Evolutionary conservation across 1,139 yeast species (phyloP), one percentile per base, ranked within the genome.

Genomic region (Yarrowia galli): DNA sequence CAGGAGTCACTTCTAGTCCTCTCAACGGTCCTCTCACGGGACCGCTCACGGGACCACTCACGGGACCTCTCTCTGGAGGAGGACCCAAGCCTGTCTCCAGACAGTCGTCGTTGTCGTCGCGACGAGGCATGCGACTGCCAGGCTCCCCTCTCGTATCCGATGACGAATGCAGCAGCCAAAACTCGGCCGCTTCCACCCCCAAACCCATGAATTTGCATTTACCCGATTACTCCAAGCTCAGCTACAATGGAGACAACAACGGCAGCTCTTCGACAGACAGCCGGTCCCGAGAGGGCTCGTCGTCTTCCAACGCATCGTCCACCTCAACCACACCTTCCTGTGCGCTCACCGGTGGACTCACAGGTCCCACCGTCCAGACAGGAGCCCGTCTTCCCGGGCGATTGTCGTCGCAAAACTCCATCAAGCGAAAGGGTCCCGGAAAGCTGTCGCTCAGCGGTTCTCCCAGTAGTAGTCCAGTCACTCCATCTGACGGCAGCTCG

Each of bases 151-250:
- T 54, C n/a, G 61, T 54, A 23, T 54, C 61, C 23, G 61, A 54
- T 23, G 46, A 40, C 61, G 61, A 40, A 5, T 20, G 43, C 32
- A 53, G 58, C 32, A 36, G 58, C 58, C 48, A 25, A 40, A 38
- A 38, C 40, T 38, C 45, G 45, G 22, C 45, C 20, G 35, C 42
- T 13, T 36, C 60, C 28, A 53, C 60, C 32, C 60, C 60, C 45
- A 40, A 40, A 54, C 46, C 46, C 36, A 54, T 54, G 61, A 54
- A 54, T 40, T 25, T 54, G 46, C 61, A 54, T 54, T 18, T 54
- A 16, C 61, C 61, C 35, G 61, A 54, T 48, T 54, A 60, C 65
- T 60, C 65, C 53, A 60, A 45, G 42, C 65, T 60, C 51, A 60
- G 65, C 40, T 60, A 43, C 42, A 60, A 60, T 36, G 61, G 61